These are phyloP conservation scores for Grosmannia clavigera DNA, from an alignment of 2,329 filamentous ascomycete species.

Conservation along the genomic window DNA sequence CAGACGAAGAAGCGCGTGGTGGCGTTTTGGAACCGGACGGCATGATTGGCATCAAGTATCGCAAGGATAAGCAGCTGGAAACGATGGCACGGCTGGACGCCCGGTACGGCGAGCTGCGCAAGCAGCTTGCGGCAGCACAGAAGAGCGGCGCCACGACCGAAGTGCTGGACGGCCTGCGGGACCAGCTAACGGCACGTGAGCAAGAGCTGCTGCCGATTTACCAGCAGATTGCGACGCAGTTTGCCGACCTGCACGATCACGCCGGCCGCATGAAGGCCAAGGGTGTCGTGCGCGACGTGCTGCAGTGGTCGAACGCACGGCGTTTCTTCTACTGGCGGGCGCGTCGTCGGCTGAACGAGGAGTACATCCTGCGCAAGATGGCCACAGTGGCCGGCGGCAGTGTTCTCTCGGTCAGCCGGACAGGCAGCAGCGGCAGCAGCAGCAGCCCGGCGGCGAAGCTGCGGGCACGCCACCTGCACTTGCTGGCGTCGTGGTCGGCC, in stretches of 20 bases:
- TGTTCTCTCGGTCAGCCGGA: slow-evolving; percentile 16
- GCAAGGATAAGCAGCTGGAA: slow-evolving; percentile 90
- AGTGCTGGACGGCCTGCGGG: slow-evolving; percentile 66
- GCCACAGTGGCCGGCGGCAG: slow-evolving; percentile 25
- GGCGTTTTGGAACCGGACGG: slow-evolving; percentile 97
- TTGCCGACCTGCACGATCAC: slow-evolving; percentile 93
- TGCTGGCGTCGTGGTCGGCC: slow-evolving; percentile 72
- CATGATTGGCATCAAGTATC: slow-evolving; percentile 98
- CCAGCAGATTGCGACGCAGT: slow-evolving; percentile 88
- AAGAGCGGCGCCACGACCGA: slow-evolving; percentile 59
- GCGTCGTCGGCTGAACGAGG: slow-evolving; percentile 90
- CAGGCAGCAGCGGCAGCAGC: slow-evolving; percentile 16
- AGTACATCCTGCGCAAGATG: slow-evolving; percentile 92
- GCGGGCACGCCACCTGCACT: slow-evolving; percentile 57
- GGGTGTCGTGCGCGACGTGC: slow-evolving; percentile 71
- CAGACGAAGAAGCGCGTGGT: slow-evolving; percentile 84
- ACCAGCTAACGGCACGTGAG: slow-evolving; percentile 74
- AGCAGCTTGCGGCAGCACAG: slow-evolving; percentile 45
- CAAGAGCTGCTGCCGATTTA: slow-evolving; percentile 86
- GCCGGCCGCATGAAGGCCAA: slow-evolving; percentile 98
- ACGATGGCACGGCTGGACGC: slow-evolving; percentile 93
- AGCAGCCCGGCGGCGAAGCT: slow-evolving; percentile 25
- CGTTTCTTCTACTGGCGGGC: slow-evolving; percentile 99
- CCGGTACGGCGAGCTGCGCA: slow-evolving; percentile 71
- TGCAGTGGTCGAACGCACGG: slow-evolving; percentile 79